Percentiles rank a stretch among this genome's conserved stretches.
Conservation (phyloP, 768 basidiomycete genomes). For the Gautieria morchelliformis region DNA sequence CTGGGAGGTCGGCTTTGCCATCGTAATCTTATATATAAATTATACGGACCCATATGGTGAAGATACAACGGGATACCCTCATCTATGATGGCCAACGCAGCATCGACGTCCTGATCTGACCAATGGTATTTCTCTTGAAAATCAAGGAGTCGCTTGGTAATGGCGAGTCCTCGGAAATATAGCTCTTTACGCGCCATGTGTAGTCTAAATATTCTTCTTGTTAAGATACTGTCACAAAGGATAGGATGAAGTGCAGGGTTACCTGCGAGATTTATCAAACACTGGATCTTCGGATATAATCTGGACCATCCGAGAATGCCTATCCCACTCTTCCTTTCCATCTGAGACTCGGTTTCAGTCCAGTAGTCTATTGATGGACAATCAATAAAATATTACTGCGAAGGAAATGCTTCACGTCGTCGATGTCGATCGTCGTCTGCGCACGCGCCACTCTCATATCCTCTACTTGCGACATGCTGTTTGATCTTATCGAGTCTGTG, state of each 20-base stretch:
- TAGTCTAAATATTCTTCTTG: slow-evolving; percentile 32
- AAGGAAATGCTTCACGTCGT: slow-evolving; percentile 37
- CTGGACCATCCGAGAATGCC: slow-evolving; percentile 31
- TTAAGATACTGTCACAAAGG: not conserved
- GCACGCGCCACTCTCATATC: slow-evolving; percentile 45
- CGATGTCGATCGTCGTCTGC: slow-evolving; percentile 33
- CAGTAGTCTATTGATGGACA: not conserved
- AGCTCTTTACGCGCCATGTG: slow-evolving; percentile 50
- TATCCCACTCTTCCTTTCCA: slow-evolving; percentile 41
- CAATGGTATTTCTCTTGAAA: slow-evolving; percentile 45
- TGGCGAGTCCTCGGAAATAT: slow-evolving; percentile 43
- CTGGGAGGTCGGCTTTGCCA: slow-evolving; percentile 17
- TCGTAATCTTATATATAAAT: not conserved
- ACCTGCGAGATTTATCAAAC: slow-evolving; percentile 55
- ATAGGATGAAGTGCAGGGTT: not conserved
- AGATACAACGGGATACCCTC: slow-evolving; percentile 41
- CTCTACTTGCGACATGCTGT: slow-evolving; percentile 23
- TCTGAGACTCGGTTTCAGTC: slow-evolving; percentile 25
- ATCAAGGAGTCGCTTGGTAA: slow-evolving; percentile 50
- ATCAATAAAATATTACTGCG: slow-evolving; percentile 34
- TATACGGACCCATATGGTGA: slow-evolving; percentile 27
- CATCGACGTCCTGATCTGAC: slow-evolving; percentile 35
- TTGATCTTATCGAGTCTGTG: too few species aligned
- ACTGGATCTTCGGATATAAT: slow-evolving; percentile 44
- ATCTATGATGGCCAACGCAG: slow-evolving; percentile 41